Conservation (phyloP, 1,139 yeast genomes). For the Kodamaea sp. region DNA sequence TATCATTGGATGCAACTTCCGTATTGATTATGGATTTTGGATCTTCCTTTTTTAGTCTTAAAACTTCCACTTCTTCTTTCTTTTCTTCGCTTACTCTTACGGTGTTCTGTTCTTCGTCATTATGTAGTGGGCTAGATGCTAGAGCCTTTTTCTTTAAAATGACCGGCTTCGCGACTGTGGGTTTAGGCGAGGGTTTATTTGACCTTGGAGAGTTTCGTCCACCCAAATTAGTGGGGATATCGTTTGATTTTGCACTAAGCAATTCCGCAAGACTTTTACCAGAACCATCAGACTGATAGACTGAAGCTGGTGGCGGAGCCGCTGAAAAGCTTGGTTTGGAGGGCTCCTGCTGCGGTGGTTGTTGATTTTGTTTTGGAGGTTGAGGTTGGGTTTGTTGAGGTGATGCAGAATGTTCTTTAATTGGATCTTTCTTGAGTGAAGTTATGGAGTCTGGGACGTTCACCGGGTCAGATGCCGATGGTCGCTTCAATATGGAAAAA, state of each 20-base stretch:
- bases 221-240: slow-evolving; percentile 1
- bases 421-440: background rate
- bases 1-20: background rate
- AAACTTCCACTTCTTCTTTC: no score
- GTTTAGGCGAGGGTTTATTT: slow-evolving; percentile 28
- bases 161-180: slow-evolving; percentile 33
- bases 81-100: no score
- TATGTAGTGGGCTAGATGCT: slow-evolving; percentile 6
- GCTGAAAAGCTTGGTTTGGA: slow-evolving; percentile 6
- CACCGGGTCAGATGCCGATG: slow-evolving; percentile 2
- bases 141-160: slow-evolving; percentile 40
- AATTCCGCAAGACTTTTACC: slow-evolving; percentile 43
- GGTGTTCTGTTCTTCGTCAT: background rate
- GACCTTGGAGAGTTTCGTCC: slow-evolving; percentile 20
- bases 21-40: background rate
- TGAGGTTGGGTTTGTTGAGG: slow-evolving; percentile 8
- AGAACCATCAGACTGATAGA: slow-evolving; percentile 18
- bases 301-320: slow-evolving; percentile 15
- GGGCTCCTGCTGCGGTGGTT: background rate
- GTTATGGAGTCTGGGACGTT: slow-evolving; percentile 1
- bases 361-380: background rate
- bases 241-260: slow-evolving; percentile 25
- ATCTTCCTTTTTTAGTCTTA: no score
- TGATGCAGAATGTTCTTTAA: slow-evolving; percentile 1
- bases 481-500: slow-evolving; percentile 17